These are phyloP conservation scores for Aspergillus heteromorphus DNA, from an alignment of 495 filamentous ascomycete genomes.

Conservation along the genomic window DNA sequence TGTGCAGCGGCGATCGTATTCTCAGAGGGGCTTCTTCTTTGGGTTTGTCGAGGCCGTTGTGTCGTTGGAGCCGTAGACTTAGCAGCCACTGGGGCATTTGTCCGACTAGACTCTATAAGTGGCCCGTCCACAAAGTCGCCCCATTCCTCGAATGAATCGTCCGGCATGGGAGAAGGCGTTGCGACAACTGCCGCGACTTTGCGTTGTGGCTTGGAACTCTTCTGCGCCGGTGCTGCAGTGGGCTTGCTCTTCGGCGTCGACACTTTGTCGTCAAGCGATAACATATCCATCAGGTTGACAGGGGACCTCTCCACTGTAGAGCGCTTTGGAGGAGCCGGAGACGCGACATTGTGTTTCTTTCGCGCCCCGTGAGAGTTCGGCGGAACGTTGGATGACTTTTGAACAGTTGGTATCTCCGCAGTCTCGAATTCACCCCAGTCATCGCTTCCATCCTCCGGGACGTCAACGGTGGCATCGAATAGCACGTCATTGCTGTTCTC, in stretches of 20 bases:
- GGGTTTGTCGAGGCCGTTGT: neutral
- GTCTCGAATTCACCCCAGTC: conserved; percentile 75
- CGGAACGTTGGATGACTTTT: conserved; percentile 39
- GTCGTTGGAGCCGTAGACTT: conserved; percentile 2
- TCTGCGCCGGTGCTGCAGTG: conserved; percentile 2
- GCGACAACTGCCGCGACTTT: conserved; percentile 13
- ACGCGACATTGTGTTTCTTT: neutral
- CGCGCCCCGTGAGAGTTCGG: neutral
- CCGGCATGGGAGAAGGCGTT: conserved; percentile 52
- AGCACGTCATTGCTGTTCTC: conserved; percentile 34
- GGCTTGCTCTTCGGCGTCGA: neutral
- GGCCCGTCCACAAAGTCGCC: conserved; percentile 36
- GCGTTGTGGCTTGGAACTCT: neutral
- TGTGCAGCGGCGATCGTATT: conserved; percentile 3
- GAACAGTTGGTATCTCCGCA: conserved; percentile 45
- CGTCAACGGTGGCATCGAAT: conserved; percentile 42
- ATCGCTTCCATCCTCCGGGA: conserved; percentile 49
- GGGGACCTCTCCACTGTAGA: neutral
- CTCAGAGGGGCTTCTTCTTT: neutral
- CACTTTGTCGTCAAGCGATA: conserved; percentile 21
- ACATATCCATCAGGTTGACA: conserved; percentile 15
- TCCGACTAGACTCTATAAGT: conserved; percentile 11
- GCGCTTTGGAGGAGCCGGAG: neutral
- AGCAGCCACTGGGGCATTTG: conserved; percentile 6
- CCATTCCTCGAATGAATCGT: conserved; percentile 43